These are phyloP conservation scores for Penicillium verhagenii DNA, from an alignment of 495 filamentous ascomycete species.

Conservation along the genomic window DNA sequence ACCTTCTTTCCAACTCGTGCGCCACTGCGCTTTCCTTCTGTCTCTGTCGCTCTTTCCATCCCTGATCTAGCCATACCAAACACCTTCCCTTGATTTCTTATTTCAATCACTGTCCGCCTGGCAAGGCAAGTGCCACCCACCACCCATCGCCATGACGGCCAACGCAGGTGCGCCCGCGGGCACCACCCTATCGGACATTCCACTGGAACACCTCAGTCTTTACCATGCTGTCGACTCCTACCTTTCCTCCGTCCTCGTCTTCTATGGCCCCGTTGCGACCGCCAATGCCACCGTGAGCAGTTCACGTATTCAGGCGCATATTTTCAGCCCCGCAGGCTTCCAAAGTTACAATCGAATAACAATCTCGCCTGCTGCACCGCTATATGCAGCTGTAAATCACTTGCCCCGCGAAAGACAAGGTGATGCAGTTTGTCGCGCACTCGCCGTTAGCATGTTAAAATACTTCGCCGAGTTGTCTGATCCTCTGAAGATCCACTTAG, in stretches of 20 bases:
- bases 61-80: background rate
- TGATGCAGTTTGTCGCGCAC: slow-evolving; percentile 81
- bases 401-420: slow-evolving; percentile 93
- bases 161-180: slow-evolving; percentile 21
- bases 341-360: slow-evolving; percentile 86
- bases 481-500: slow-evolving; percentile 60
- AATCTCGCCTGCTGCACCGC: slow-evolving; percentile 89
- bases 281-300: slow-evolving; percentile 81
- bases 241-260: slow-evolving; percentile 74
- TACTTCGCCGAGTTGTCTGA: slow-evolving; percentile 89
- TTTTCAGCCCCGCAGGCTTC: slow-evolving; percentile 85
- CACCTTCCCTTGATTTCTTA: background rate
- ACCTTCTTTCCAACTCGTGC: slow-evolving; percentile 5
- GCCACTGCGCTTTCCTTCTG: slow-evolving; percentile 6
- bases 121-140: slow-evolving; percentile 17
- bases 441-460: slow-evolving; percentile 88
- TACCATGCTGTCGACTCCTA: slow-evolving; percentile 79
- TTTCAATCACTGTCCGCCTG: background rate
- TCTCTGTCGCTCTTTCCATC: slow-evolving; percentile 10
- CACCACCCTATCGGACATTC: slow-evolving; percentile 50
- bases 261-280: slow-evolving; percentile 81
- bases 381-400: slow-evolving; percentile 87
- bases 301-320: slow-evolving; percentile 88
- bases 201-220: slow-evolving; percentile 72
- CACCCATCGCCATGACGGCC: slow-evolving; percentile 41